Base-by-base conservation (phyloP, 78 protist species). In the Pigoraptor vietnamica region DNA sequence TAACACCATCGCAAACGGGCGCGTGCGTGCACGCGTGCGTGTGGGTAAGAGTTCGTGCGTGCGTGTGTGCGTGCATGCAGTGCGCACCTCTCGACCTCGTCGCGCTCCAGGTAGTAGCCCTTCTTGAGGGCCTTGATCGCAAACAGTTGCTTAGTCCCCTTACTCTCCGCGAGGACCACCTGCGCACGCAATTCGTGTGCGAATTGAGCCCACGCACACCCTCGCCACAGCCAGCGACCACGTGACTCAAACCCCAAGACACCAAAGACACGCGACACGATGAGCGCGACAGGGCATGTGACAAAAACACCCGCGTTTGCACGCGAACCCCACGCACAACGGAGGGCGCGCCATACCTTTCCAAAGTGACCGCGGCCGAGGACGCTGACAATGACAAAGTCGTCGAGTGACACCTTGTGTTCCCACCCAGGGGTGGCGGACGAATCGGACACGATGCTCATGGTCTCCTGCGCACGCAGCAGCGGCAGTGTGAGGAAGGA, bases 121-220 rank as follows among this genome's bases (percentile, higher is more conserved):
- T 96, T 96, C 90, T 90, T 90, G 37, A 96, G 92, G 36, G 84
- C 86, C 94, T 97, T 97, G 92, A 97, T 94, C 10, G 98, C 98
- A 37, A 38, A 89, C 23, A 91, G 39, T 29, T 32, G 24, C 67
- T 24, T 14, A 23, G 86, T 37, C 1, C 0, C 19, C 56, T 37
- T 38, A 10, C 38, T 36, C 33, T 91, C 93, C 23, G 90, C 89
- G 29, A 91, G 79, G 79, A 91, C 83, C 33, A 91, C 84, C 84
- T 79, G 84, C 21, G 32, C 25, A 40, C n/a, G n/a, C n/a, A n/a
- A n/a, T n/a, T n/a, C n/a, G n/a, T n/a, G n/a, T n/a, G n/a, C n/a
- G n/a, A n/a, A n/a, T n/a, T n/a, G n/a, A n/a, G n/a, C n/a, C n/a
- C 86, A 1, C 56, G 14, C 56, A 40, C 56, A 40, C 56, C 56